Conservation (phyloP, 345 rosid genomes). For the Citrus maxima region DNA sequence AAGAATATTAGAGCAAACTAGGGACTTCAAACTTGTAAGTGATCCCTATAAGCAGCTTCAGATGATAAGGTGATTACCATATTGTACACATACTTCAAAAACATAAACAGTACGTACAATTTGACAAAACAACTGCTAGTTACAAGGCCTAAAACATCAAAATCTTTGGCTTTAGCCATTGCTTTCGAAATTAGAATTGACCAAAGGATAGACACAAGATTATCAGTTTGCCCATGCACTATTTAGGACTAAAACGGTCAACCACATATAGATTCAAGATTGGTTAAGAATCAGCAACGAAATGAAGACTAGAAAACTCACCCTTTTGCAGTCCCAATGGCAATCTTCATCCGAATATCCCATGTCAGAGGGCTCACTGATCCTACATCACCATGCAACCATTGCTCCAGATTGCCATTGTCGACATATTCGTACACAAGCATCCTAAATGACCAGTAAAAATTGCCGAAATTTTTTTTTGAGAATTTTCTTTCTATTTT, state of each 20-base stretch:
- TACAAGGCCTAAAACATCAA: background rate
- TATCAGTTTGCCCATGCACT: background rate
- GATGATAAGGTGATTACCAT: background rate
- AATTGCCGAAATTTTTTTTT: background rate
- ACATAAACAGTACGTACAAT: background rate
- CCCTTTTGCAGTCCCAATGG: constrained; percentile 95
- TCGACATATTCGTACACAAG: constrained; percentile 88
- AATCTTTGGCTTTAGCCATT: background rate
- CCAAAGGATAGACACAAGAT: background rate
- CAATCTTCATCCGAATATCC: constrained; percentile 92
- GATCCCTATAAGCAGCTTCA: background rate
- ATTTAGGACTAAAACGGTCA: background rate
- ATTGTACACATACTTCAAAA: background rate
- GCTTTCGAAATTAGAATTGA: background rate
- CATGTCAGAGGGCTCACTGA: constrained; percentile 83
- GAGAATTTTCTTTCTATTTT: background rate
- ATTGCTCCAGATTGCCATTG: constrained; percentile 95
- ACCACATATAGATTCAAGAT: background rate
- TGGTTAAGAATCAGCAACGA: background rate
- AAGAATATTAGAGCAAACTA: background rate
- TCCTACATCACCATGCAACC: constrained; percentile 95
- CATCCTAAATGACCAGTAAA: constrained; percentile 53
- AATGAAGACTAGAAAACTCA: constrained; percentile 12
- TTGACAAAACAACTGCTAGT: background rate
- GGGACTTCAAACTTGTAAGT: background rate